Percentiles rank a stretch among this genome's conserved stretches.
Conservation (phyloP, 2,329 filamentous ascomycete genomes). For the Penicillium fuscoglaucum region DNA sequence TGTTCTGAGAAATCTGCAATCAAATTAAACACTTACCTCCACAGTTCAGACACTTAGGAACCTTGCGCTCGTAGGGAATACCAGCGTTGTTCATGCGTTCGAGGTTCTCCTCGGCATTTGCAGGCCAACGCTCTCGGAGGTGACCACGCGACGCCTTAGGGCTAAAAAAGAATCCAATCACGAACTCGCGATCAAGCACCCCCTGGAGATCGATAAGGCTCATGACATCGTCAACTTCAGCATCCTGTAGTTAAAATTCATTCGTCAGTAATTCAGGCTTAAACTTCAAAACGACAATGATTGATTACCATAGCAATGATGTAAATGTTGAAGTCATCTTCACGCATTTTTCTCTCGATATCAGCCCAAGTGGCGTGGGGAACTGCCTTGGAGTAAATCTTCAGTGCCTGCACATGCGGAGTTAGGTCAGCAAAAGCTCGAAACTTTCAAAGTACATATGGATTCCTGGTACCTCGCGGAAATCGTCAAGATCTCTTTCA, state of each 20-base stretch:
- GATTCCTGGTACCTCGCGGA: slow-evolving; percentile 44
- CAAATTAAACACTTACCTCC: slow-evolving; percentile 35
- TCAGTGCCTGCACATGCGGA: slow-evolving; percentile 40
- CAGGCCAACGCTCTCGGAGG: slow-evolving; percentile 52
- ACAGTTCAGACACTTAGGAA: slow-evolving; percentile 55
- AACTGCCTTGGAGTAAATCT: slow-evolving; percentile 53
- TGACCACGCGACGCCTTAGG: slow-evolving; percentile 49
- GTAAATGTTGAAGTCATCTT: slow-evolving; percentile 49
- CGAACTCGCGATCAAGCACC: slow-evolving; percentile 52
- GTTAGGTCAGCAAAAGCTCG: slow-evolving; percentile 10
- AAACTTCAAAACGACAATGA: not conserved
- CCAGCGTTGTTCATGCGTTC: slow-evolving; percentile 54
- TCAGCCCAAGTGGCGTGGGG: slow-evolving; percentile 48
- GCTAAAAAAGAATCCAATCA: slow-evolving; percentile 52
- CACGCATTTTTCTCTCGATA: slow-evolving; percentile 54
- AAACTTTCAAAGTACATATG: not conserved
- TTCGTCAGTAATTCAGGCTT: slow-evolving; percentile 5
- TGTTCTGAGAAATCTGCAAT: not conserved
- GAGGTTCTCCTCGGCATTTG: slow-evolving; percentile 51
- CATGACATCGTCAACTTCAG: slow-evolving; percentile 45
- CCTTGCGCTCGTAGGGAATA: slow-evolving; percentile 50
- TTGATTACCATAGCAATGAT: slow-evolving; percentile 52
- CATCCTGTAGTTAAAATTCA: slow-evolving; percentile 35
- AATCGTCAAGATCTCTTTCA: slow-evolving; percentile 52
- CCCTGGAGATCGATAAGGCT: slow-evolving; percentile 57